Conservation (phyloP, 2,329 filamentous ascomycete genomes). For the Phyllosticta ampelicida region DNA sequence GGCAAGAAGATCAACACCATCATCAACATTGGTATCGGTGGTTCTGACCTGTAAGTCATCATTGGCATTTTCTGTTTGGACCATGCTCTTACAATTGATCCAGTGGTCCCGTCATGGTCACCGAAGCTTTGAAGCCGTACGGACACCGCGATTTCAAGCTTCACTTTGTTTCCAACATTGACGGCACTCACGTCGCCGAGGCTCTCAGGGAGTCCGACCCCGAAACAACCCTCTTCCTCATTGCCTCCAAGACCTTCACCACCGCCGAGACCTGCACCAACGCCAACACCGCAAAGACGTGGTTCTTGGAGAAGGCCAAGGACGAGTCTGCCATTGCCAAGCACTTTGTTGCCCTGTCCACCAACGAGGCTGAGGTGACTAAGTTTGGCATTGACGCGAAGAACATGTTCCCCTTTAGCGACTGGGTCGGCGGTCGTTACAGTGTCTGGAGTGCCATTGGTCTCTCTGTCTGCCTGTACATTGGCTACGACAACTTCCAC, state of each 20-base stretch:
- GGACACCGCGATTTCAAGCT: conserved; percentile 75
- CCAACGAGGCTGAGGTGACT: conserved; percentile 87
- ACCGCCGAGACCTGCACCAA: conserved; percentile 96
- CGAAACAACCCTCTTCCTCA: conserved; percentile 96
- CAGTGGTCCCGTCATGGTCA: conserved; percentile 97
- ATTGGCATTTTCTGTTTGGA: background rate
- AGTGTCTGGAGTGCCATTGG: conserved; percentile 99
- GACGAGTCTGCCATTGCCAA: conserved; percentile 71
- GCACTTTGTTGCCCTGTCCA: conserved; percentile 97
- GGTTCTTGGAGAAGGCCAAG: conserved; percentile 85
- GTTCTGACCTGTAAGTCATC: conserved; percentile 79
- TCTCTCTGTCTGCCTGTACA: conserved; percentile 84
- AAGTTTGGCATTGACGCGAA: conserved; percentile 98
- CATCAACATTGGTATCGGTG: conserved; percentile 95
- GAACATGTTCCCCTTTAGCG: conserved; percentile 99
- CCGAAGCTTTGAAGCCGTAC: conserved; percentile 93
- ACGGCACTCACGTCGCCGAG: conserved; percentile 95
- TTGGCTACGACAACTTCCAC: conserved; percentile 96
- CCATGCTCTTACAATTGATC: background rate
- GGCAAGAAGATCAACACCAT: conserved; percentile 97
- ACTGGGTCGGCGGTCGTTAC: conserved; percentile 97
- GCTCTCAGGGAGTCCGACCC: conserved; percentile 80
- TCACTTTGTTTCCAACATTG: conserved; percentile 99
- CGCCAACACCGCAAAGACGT: conserved; percentile 90
- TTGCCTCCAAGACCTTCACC: conserved; percentile 98